Evolutionary conservation across 768 basidiomycete genomes (phyloP), one percentile per base, ranked within the genome.

Genomic region (Mycena amicta): DNA sequence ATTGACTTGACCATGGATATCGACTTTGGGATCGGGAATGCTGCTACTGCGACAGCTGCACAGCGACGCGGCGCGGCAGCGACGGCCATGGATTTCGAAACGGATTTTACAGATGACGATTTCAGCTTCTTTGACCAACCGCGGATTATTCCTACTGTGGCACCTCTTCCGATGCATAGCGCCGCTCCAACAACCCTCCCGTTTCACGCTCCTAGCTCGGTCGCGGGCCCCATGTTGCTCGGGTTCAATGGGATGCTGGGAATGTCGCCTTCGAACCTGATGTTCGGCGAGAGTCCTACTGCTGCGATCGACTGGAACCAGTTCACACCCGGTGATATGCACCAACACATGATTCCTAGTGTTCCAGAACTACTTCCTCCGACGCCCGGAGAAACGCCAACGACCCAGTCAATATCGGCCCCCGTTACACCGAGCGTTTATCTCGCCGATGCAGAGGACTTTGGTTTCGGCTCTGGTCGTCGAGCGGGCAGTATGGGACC

Each of bases 81-180:
- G 37, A 22, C 53, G 5, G 47, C 55, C 33, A 73, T 80, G 70
- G 83, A 83, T 41, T 83, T 83, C 52, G 85, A 87, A 30, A 82
- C 84, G 22, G 80, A 77, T 1, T 87, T 93, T 65, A 93, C 92
- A 0, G 92, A 95, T 52, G 92, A 93, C 55, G 92, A 95, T 70
- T 95, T 94, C 70, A 88, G 83, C 69, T 94, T 92, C 72, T 95
- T 93, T 68, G 91, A 94, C 67, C 86, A 85, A 0, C 75, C 80
- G 39, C 40, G 41, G 26, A 45, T 30, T 49, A 46, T 50, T 28
- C 45, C 57, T 22, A 11, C 52, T 25, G 61, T 30, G 45, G 8
- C 13, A 23, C 37, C 57, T 3, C 50, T 58, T 18, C 43, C 23
- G 25, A 27, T 61, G 25, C 22, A 51, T 47, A 49, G 33, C 43